A percentile compares a stretch with the other conserved stretches of the same genome.
These are phyloP conservation scores for Ophiostoma quercus DNA, from an alignment of 2,329 filamentous ascomycete species.

Conservation along the genomic window DNA sequence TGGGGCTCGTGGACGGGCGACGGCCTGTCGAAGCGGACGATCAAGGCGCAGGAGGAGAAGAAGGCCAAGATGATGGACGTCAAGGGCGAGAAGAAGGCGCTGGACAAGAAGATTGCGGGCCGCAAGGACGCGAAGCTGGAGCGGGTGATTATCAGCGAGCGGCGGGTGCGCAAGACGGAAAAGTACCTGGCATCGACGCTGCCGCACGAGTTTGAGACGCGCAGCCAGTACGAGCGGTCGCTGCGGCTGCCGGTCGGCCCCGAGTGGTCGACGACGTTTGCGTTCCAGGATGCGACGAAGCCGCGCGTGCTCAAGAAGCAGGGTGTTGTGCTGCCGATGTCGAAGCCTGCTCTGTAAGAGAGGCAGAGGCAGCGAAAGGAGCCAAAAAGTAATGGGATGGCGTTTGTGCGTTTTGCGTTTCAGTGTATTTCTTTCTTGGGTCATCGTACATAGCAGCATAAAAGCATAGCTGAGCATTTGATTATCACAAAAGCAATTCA, in stretches of 20 bases:
- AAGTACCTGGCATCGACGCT: conserved; percentile 80
- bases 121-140: conserved; percentile 78
- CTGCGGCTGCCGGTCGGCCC: conserved; percentile 81
- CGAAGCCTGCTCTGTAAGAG: conserved; percentile 54
- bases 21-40: conserved; percentile 67
- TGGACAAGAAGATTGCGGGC: conserved; percentile 71
- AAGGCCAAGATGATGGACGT: conserved; percentile 45
- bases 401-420: neutral
- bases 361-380: neutral
- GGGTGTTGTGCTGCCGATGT: conserved; percentile 82
- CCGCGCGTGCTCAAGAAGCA: conserved; percentile 86
- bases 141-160: conserved; percentile 88
- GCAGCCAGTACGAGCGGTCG: conserved; percentile 83
- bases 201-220: conserved; percentile 84
- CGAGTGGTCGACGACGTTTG: conserved; percentile 95
- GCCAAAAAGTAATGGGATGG: conserved; percentile 12
- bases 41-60: conserved; percentile 48
- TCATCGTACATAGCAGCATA: conserved; percentile 8
- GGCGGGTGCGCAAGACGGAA: conserved; percentile 80
- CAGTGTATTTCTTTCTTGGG: neutral
- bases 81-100: conserved; percentile 36
- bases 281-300: conserved; percentile 83
- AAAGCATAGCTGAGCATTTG: conserved; percentile 1
- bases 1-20: conserved; percentile 92
- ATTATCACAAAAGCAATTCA: neutral